Base-by-base conservation (phyloP, 108 stramenopile species). In the Pseudonitzschia delicatissima region DNA sequence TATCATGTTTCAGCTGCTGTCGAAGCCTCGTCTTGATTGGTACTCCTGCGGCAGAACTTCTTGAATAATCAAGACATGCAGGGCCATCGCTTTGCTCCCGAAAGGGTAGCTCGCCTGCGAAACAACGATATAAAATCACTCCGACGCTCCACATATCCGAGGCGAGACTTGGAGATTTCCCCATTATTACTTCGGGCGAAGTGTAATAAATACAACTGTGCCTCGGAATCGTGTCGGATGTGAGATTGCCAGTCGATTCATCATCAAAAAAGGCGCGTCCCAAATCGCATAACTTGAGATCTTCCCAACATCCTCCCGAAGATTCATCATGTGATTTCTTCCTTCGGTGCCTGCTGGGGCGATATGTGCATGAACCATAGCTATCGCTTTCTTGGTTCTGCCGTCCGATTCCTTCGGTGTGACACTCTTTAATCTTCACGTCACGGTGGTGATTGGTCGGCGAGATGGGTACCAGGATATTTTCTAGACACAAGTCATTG, bases 121-220 rank as follows among this genome's bases (percentile, higher is more conserved):
- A 57, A 12, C 67, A 51, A 12, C 45, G 20, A 35, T 64, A 72
- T 32, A 72, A 12, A 8, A 72, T 60, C 0, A 72, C 63, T 1
- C 71, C 71, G 13, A 72, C 53, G 57, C 71, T 72, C 71, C 71
- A 72, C 71, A 72, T 62, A 49, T 72, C 71, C 1, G 71, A 68
- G 21, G 71, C 53, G 60, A 72, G 34, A 15, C 28, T 27, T 26
- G 26, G 42, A 39, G 45, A 59, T 15, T 51, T 15, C 6, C 33
- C 17, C 20, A 33, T 23, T 7, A 68, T 27, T n/a, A 68, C 12
- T 40, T 72, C 71, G 1, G 71, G 71, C 3, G 71, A 45, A 27
- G 63, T 33, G 26, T 72, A 72, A 13, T 61, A 44, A 21, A 72
- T 11, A 29, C 45, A 64, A 25, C 71, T 60, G 25, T 57, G 35